Evolutionary conservation across 2,329 filamentous ascomycete species (phyloP), one percentile per base, ranked within the genome.

Genomic region (Lecanoromycetidae sp.): DNA sequence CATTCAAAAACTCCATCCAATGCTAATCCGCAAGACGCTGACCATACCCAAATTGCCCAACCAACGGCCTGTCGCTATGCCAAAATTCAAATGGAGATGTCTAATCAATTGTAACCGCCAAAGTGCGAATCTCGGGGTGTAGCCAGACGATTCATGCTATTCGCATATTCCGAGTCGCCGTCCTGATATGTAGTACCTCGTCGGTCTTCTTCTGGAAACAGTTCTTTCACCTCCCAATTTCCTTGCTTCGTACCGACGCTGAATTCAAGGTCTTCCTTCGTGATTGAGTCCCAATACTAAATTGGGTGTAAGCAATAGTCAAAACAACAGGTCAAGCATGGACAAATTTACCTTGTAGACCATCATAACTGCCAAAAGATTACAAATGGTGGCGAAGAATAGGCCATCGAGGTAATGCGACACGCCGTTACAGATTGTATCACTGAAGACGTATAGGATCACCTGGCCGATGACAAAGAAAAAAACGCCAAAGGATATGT

Each of bases 251-350:
- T 87, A 55, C 90, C 90, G 41, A 98, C 91, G 2, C 87, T 94
- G 67, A 98, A 98, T 63, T 98, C 91, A 55, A 98, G 81, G 64
- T 98, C 91, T 68, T 98, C 91, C 61, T 85, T 87, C 19, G 91
- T 98, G 65, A 98, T 98, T 13, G 88, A 95, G 62, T 98, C 91
- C 91, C 91, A 98, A 72, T 94, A 98, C 87, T 91, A 57, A 45
- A 37, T 15, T n/a, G 49, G 37, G 35, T 3, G 15, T 23, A 13
- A 47, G 30, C n/a, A 26, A 10, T 17, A 23, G 9, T 34, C 27
- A 22, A 30, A n/a, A 9, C 22, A 10, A n/a, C n/a, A n/a, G n/a
- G n/a, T 13, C 12, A 13, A 36, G 29, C 7, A 10, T 13, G 10
- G 7, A 12, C 29, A 20, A 45, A 60, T 69, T 53, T 66, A 81